Conservation (phyloP, 441 rosid species). For the Erodium texanum region DNA sequence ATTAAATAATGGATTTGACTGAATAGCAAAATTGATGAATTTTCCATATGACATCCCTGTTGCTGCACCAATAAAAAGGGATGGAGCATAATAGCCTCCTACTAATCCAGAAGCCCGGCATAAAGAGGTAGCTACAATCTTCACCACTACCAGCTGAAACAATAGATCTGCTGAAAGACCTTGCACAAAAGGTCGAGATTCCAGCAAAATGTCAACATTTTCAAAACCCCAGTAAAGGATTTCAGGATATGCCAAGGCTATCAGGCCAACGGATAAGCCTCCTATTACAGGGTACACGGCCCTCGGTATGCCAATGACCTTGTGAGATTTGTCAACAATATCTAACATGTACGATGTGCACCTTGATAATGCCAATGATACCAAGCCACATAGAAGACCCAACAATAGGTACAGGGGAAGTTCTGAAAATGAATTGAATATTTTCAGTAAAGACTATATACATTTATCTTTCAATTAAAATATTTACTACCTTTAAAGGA, state of each 20-base stretch:
- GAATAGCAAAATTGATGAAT: slow-evolving; percentile 52
- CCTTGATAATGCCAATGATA: slow-evolving; percentile 60
- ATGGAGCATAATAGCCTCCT: slow-evolving; percentile 92
- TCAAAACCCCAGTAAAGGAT: slow-evolving; percentile 94
- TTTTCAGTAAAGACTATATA: slow-evolving; percentile 14
- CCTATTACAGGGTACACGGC: slow-evolving; percentile 64
- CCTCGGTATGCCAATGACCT: slow-evolving; percentile 55
- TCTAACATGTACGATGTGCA: slow-evolving; percentile 64
- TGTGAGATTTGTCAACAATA: slow-evolving; percentile 46
- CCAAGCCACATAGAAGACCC: slow-evolving; percentile 73
- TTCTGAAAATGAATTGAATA: slow-evolving; percentile 42
- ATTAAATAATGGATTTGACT: slow-evolving; percentile 36
- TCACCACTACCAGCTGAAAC: slow-evolving; percentile 75
- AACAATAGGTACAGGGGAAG: slow-evolving; percentile 80
- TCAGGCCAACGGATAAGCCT: slow-evolving; percentile 54
- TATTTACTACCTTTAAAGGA: not conserved
- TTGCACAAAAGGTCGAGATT: slow-evolving; percentile 73
- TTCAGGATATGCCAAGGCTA: slow-evolving; percentile 81
- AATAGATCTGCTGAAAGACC: slow-evolving; percentile 71
- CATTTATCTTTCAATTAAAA: slow-evolving; percentile 5
- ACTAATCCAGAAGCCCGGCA: slow-evolving; percentile 89
- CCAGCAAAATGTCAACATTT: slow-evolving; percentile 81
- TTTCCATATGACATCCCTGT: slow-evolving; percentile 96
- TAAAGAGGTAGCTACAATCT: slow-evolving; percentile 81
- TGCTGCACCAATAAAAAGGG: slow-evolving; percentile 95